phyloP scores from a whole-genome alignment of 371 early-diverging fungal genomes.

The Zancudomyces culisetae region DNA sequence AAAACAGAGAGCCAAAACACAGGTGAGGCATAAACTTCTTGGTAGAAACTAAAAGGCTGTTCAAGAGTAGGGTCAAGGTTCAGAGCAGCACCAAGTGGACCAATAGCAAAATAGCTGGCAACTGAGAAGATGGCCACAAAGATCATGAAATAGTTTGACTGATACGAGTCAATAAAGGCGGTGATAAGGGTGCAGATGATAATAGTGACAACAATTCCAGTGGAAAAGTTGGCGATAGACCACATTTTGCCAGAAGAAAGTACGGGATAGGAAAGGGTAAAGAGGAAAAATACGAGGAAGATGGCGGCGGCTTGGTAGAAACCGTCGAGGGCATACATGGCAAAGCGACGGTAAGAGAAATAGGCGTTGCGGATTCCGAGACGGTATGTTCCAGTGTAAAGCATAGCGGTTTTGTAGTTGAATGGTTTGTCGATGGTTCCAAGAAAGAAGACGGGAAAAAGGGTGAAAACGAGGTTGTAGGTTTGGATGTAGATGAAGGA shows the following conservation, averaged over 20 bases:
- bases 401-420: constrained; percentile 23
- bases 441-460: constrained; percentile 41
- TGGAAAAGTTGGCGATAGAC: constrained; percentile 43
- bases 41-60: too few species aligned
- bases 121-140: constrained; percentile 29
- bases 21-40: constrained; percentile 33
- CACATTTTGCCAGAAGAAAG: constrained; percentile 25
- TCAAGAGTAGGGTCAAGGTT: constrained; percentile 31
- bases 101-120: constrained; percentile 29
- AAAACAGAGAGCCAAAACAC: constrained; percentile 53
- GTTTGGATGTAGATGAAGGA: constrained; percentile 67
- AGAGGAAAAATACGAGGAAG: constrained; percentile 44
- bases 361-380: constrained; percentile 65
- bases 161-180: constrained; percentile 47
- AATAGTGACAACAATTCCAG: constrained; percentile 47
- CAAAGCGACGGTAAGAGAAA: constrained; percentile 64
- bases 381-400: constrained; percentile 50
- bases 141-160: constrained; percentile 45
- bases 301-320: constrained; percentile 76
- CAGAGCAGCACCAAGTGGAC: constrained; percentile 17
- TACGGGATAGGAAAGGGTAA: constrained; percentile 32
- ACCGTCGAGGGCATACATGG: constrained; percentile 60
- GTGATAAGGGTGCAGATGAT: constrained; percentile 65
- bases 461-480: constrained; percentile 62
- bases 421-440: constrained; percentile 25